Evolutionary conservation across 176 grass and related monocot genomes (phyloP).

Genomic region (Dendrocalamus sinicus): DNA sequence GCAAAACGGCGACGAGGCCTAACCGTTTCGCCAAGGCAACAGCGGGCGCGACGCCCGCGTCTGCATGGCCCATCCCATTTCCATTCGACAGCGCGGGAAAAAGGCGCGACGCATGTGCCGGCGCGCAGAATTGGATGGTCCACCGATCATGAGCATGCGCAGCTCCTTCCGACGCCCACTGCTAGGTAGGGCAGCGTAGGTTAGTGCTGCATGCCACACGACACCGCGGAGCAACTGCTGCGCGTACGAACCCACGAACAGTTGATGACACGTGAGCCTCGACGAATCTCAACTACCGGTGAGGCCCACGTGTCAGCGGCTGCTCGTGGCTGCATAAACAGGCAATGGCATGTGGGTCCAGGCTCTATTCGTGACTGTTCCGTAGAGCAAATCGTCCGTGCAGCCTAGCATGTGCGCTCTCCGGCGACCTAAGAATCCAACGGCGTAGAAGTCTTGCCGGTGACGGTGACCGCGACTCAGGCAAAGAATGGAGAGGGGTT

Average conservation of each 20-base stretch:
- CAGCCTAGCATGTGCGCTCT: not conserved
- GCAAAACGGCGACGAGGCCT: not conserved
- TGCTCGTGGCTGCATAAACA: not conserved
- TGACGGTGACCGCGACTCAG: not conserved
- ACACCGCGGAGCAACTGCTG: not conserved
- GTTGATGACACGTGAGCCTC: not conserved
- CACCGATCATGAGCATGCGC: not conserved
- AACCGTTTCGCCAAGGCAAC: not conserved
- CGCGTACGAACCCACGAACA: not conserved
- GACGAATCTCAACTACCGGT: not conserved
- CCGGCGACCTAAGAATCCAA: not conserved
- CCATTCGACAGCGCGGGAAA: not conserved
- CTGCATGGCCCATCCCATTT: too few species aligned
- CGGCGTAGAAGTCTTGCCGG: not conserved
- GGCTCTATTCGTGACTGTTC: not conserved
- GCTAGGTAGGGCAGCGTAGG: not conserved
- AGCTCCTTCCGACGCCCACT: not conserved
- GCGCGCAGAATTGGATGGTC: conserved; percentile 28
- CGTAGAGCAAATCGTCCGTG: not conserved
- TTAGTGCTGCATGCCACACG: not conserved
- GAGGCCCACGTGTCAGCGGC: not conserved
- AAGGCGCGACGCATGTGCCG: conserved; percentile 11
- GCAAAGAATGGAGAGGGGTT: not conserved
- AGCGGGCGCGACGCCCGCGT: not conserved
- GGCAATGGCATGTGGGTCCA: not conserved